Evolutionary conservation across 768 basidiomycete genomes (phyloP).

Genomic region (Dentipellis sp.): DNA sequence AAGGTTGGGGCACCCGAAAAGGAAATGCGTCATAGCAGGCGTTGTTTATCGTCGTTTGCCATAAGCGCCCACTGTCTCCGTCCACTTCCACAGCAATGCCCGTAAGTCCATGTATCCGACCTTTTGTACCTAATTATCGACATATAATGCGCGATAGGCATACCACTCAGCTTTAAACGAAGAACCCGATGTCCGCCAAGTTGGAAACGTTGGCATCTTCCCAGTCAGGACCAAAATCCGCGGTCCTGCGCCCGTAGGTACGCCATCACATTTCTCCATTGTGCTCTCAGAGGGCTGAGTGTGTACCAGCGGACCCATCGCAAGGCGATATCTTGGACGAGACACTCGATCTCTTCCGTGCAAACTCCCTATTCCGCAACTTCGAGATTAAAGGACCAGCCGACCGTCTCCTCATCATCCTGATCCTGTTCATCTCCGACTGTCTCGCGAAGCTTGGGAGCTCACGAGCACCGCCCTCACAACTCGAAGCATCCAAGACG

Average conservation of each 20-base stretch:
- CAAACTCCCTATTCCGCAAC: conserved; percentile 98
- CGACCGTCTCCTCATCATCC: conserved; percentile 90
- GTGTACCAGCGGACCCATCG: conserved; percentile 58
- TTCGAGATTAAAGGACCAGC: conserved; percentile 99
- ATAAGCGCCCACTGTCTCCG: neutral
- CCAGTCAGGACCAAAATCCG: conserved; percentile 89
- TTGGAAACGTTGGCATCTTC: conserved; percentile 85
- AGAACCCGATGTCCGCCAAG: conserved; percentile 65
- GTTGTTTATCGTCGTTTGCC: conserved; percentile 1
- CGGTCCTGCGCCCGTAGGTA: conserved; percentile 83
- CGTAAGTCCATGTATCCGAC: conserved; percentile 12
- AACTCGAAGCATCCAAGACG: conserved; percentile 79
- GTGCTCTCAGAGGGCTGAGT: conserved; percentile 7
- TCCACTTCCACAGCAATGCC: conserved; percentile 12
- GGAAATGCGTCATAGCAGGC: neutral
- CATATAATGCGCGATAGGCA: conserved; percentile 42
- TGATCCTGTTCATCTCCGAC: conserved; percentile 97
- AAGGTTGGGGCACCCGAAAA: neutral
- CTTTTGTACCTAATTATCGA: neutral
- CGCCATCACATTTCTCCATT: conserved; percentile 14
- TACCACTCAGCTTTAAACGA: conserved; percentile 96
- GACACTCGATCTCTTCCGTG: conserved; percentile 92
- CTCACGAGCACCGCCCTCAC: conserved; percentile 55
- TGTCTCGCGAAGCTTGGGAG: conserved; percentile 86
- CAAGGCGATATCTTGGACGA: conserved; percentile 91